Conservation (phyloP, 805 yeast genomes). For the Candida corydali region DNA sequence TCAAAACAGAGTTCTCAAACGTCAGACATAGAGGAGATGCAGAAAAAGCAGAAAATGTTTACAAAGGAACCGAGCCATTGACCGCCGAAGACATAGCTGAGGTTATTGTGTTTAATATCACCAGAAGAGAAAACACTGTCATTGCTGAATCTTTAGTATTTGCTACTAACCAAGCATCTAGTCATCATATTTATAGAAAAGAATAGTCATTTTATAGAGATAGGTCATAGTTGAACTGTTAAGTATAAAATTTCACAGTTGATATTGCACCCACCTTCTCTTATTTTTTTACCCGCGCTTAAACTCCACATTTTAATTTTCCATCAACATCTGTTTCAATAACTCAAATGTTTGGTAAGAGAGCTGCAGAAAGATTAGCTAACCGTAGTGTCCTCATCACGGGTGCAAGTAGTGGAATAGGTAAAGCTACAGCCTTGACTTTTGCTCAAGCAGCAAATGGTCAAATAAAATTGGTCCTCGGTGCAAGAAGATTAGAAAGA, state of each 20-base stretch:
- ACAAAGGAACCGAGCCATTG: conserved; percentile 33
- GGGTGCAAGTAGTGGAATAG: conserved; percentile 42
- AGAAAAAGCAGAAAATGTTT: conserved; percentile 29
- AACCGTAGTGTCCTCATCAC: conserved; percentile 34
- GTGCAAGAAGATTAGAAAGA: conserved; percentile 34
- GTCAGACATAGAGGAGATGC: conserved; percentile 32
- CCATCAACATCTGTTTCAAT: background rate
- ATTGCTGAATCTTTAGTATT: conserved; percentile 37
- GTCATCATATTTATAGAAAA: conserved; percentile 11
- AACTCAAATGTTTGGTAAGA: conserved; percentile 27
- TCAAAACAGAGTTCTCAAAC: conserved; percentile 34
- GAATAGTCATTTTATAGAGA: too few species aligned
- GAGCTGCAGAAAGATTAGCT: conserved; percentile 37
- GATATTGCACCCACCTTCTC: background rate
- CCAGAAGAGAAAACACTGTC: conserved; percentile 33
- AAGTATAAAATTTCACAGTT: background rate
- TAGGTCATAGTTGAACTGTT: too few species aligned
- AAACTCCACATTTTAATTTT: conserved; percentile 2
- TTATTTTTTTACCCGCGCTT: conserved; percentile 1
- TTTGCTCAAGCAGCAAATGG: conserved; percentile 39
- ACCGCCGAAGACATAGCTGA: conserved; percentile 36
- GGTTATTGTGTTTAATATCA: conserved; percentile 30
- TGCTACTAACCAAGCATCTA: conserved; percentile 35
- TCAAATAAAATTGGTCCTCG: conserved; percentile 29
- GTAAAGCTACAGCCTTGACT: conserved; percentile 38